phyloP scores from a whole-genome alignment of 768 basidiomycete species.

The Tricholomella constricta region DNA sequence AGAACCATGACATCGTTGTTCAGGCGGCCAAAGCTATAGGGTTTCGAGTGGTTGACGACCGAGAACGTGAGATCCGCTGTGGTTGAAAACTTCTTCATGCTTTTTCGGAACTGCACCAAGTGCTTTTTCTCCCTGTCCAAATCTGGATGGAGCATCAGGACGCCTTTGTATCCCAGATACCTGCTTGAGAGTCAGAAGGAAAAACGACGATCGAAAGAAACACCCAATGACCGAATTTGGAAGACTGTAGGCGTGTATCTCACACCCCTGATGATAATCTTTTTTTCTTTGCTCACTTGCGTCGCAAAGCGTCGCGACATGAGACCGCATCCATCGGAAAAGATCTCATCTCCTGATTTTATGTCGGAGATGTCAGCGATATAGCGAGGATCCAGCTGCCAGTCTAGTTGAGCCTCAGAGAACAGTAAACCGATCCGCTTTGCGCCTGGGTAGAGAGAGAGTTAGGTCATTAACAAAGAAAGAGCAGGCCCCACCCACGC shows the following conservation, averaged over 20 bases:
- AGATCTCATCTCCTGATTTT: conserved; percentile 53
- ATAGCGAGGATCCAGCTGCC: conserved; percentile 48
- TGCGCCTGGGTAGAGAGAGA: conserved; percentile 44
- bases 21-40: conserved; percentile 64
- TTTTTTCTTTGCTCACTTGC: conserved; percentile 53
- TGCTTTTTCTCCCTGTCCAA: conserved; percentile 49
- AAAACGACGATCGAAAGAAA: background rate
- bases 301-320: conserved; percentile 55
- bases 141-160: conserved; percentile 66
- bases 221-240: conserved; percentile 54
- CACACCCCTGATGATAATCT: conserved; percentile 52
- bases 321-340: conserved; percentile 72
- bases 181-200: conserved; percentile 29
- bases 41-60: conserved; percentile 63
- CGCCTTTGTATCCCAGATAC: conserved; percentile 74
- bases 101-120: conserved; percentile 60
- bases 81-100: conserved; percentile 71
- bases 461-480: background rate
- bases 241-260: conserved; percentile 64
- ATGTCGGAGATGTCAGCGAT: conserved; percentile 63
- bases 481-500: conserved; percentile 41
- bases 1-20: conserved; percentile 74
- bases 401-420: conserved; percentile 63
- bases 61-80: conserved; percentile 62
- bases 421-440: conserved; percentile 71